Evolutionary conservation across 176 grass and related monocot genomes (phyloP).

Genomic region (Echinochloa phyllopogon): DNA sequence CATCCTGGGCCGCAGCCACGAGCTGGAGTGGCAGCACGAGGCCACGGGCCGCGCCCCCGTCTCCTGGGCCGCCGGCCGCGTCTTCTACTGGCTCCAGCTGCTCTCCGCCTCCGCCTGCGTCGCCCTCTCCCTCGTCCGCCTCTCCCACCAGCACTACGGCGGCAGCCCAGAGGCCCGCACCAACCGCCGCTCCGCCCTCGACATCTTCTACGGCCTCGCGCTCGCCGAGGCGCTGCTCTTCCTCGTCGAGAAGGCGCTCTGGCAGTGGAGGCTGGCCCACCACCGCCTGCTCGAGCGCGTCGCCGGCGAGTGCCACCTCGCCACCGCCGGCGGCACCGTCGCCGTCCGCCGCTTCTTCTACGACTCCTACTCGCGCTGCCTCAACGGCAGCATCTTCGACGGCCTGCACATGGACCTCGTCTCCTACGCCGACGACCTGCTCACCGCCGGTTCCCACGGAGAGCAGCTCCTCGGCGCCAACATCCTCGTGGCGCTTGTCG

Average conservation of each 20-base stretch:
- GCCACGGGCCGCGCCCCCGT: conserved; percentile 53
- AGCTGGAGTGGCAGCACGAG: conserved; percentile 50
- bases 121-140: conserved; percentile 55
- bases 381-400: conserved; percentile 59
- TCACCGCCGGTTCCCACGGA: conserved; percentile 47
- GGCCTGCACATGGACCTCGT: conserved; percentile 56
- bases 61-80: conserved; percentile 44
- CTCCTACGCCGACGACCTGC: conserved; percentile 60
- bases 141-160: conserved; percentile 61
- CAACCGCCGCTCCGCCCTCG: conserved; percentile 51
- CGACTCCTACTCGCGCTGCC: conserved; percentile 58
- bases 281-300: conserved; percentile 52
- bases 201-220: conserved; percentile 64
- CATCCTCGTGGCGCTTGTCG: conserved; percentile 52
- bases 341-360: conserved; percentile 65
- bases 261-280: conserved; percentile 61
- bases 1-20: conserved; percentile 36
- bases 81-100: conserved; percentile 73
- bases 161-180: conserved; percentile 24
- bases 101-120: conserved; percentile 56
- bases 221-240: conserved; percentile 68
- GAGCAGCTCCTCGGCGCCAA: conserved; percentile 53
- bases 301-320: conserved; percentile 53
- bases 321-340: conserved; percentile 24
- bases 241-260: conserved; percentile 64